These are phyloP conservation scores for Purshia tridentata DNA, from an alignment of 306 rosid species.

Conservation along the genomic window DNA sequence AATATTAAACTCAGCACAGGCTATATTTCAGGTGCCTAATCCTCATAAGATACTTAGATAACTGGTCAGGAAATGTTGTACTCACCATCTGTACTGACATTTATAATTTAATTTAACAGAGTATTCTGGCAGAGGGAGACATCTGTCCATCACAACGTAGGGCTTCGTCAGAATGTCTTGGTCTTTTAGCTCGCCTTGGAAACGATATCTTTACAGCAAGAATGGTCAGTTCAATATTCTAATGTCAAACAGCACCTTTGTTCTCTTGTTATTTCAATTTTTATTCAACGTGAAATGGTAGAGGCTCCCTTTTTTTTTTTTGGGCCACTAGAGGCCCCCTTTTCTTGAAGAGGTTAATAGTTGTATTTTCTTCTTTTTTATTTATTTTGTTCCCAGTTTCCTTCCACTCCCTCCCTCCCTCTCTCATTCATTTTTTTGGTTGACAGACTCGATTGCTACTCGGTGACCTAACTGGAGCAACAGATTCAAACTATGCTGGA, in stretches of 20 bases:
- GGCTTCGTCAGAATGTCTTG: conserved; percentile 89
- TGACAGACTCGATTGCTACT: conserved; percentile 75
- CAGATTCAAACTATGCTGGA: conserved; percentile 73
- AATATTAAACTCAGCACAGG: conserved; percentile 72
- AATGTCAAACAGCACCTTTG: conserved; percentile 15
- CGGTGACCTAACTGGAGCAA: conserved; percentile 73
- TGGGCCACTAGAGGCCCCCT: too few relatives aligned
- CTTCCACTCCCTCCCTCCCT: conserved; percentile 2
- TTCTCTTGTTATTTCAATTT: conserved; percentile 2
- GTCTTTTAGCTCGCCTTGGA: conserved; percentile 93
- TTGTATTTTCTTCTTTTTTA: neutral
- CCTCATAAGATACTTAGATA: neutral
- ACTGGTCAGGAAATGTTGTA: neutral
- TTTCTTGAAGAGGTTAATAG: neutral
- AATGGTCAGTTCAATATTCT: conserved; percentile 58
- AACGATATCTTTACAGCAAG: conserved; percentile 90
- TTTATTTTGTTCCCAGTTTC: neutral
- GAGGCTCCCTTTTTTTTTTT: neutral
- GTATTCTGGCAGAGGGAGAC: conserved; percentile 88
- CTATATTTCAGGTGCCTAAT: conserved; percentile 71
- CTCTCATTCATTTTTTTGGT: conserved; percentile 24
- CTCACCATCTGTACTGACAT: neutral
- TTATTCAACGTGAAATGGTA: conserved; percentile 16
- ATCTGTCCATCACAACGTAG: conserved; percentile 84
- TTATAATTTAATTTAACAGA: conserved; percentile 46